Evolutionary conservation across 78 protist genomes (phyloP), one percentile per base, ranked within the genome.

Genomic region (Blattamonas nauphoetae): DNA sequence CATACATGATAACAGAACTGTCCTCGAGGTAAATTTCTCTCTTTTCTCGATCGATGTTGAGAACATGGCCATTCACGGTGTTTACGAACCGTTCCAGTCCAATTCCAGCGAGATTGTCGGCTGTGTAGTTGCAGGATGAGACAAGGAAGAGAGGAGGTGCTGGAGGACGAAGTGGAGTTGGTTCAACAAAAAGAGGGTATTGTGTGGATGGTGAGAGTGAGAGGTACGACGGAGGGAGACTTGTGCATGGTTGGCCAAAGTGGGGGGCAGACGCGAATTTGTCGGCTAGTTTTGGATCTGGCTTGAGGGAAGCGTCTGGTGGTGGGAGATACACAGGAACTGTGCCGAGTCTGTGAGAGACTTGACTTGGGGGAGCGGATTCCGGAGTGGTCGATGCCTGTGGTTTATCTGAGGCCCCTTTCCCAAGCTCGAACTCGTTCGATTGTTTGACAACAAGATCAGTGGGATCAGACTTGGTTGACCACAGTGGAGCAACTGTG

Each of bases 11-110:
- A 3, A n/a, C 11, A 21, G 78, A 0, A 33, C 45, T 79, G 42
- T n/a, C 77, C 0, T 84, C 5, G 42, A 88, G 78, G 35, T 1
- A 43, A n/a, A 88, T 29, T 35, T 41, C 33, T 45, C 42, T 11
- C 6, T 44, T 0, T 64, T 2, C 0, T 5, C 90, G 79, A 79
- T 88, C 90, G 55, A 88, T 83, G 81, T 83, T 81, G 44, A 55
- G 42, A 45, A 81, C 0, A 32, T 0, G 0, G 38, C 42, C 86
- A 32, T 45, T 44, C 71, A 88, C 34, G 41, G 6, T 5, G 41
- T n/a, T 4, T 6, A 21, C 21, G 41, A 79, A 21, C 45, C 83
- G 83, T 11, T 21, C 43, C 43, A 79, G 41, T 4, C 43, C 83
- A 4, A 79, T 32, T 5, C 43, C 83, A 11, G 83, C 33, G 42